These are phyloP conservation scores for Salix viminalis DNA, from an alignment of 345 rosid genomes.

Conservation along the genomic window DNA sequence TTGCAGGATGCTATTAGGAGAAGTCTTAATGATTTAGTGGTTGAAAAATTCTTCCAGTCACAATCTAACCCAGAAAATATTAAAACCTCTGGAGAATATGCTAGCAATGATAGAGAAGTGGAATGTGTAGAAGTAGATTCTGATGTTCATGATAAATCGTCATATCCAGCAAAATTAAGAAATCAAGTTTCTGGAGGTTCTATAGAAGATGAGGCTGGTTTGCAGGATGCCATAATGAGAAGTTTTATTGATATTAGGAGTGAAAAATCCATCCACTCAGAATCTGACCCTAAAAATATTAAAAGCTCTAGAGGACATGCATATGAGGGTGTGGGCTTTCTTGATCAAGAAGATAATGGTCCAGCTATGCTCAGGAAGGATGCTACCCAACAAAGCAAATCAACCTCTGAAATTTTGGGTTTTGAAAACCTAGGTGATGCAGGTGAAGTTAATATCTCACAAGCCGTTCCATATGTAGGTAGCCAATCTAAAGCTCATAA, in stretches of 20 bases:
- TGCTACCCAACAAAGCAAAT: conserved; percentile 16
- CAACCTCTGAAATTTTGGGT: conserved; percentile 22
- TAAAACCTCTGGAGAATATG: conserved; percentile 19
- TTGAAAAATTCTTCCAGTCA: conserved; percentile 20
- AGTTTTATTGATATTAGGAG: conserved; percentile 55
- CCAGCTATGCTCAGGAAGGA: conserved; percentile 12
- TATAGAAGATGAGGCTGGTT: conserved; percentile 75
- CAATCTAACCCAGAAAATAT: conserved; percentile 13
- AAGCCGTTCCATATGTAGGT: conserved; percentile 21
- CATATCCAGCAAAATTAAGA: conserved; percentile 23
- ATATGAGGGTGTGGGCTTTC: conserved; percentile 15
- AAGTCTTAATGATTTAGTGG: conserved; percentile 58
- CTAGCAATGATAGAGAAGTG: conserved; percentile 49
- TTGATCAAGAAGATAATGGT: conserved; percentile 23
- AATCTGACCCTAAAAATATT: conserved; percentile 12
- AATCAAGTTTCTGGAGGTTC: conserved; percentile 50
- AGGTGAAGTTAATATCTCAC: conserved; percentile 25
- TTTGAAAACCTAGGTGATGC: conserved; percentile 16
- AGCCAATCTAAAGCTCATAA: conserved; percentile 23
- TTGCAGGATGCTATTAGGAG: conserved; percentile 83
- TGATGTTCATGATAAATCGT: conserved; percentile 23
- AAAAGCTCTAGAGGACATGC: conserved; percentile 20
- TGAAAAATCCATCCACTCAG: conserved; percentile 21
- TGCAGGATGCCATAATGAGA: conserved; percentile 83
- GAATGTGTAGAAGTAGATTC: conserved; percentile 63